Evolutionary conservation across 2,329 filamentous ascomycete genomes (phyloP).

Genomic region (Alternaria rosae): DNA sequence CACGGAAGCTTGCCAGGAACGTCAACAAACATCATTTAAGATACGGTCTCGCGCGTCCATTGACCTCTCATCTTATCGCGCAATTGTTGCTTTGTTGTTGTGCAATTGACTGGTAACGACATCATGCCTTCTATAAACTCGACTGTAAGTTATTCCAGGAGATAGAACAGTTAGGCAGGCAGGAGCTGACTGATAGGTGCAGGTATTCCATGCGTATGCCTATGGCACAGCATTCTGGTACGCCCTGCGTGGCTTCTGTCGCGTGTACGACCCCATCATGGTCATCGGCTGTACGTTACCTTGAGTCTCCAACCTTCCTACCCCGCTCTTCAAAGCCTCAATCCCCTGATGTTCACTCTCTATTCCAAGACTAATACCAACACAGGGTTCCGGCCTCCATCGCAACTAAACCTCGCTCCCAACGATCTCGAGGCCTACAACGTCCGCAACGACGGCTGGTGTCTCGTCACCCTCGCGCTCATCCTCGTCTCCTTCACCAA

Average conservation of each 20-base stretch:
- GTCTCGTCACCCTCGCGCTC: conserved; percentile 34
- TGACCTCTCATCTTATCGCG: not conserved
- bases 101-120: not conserved
- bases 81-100: not conserved
- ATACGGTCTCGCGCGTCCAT: not conserved
- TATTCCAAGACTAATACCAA: conserved; percentile 2
- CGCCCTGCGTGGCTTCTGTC: conserved; percentile 31
- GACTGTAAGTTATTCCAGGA: not conserved
- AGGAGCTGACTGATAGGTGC: not conserved
- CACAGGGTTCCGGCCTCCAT: conserved; percentile 34
- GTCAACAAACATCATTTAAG: conserved; percentile 3
- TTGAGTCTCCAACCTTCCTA: not conserved
- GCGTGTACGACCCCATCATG: conserved; percentile 35
- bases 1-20: not conserved
- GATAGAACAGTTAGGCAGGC: not conserved
- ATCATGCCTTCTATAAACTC: conserved; percentile 13
- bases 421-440: conserved; percentile 39
- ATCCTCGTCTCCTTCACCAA: conserved; percentile 33
- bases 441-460: conserved; percentile 36
- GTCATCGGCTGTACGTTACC: conserved; percentile 28
- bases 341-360: not conserved
- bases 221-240: conserved; percentile 41
- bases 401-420: conserved; percentile 27
- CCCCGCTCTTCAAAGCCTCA: not conserved
- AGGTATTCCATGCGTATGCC: conserved; percentile 35